These are phyloP conservation scores for Elsinoe batatas DNA, from an alignment of 2,329 filamentous ascomycete species.

Conservation along the genomic window DNA sequence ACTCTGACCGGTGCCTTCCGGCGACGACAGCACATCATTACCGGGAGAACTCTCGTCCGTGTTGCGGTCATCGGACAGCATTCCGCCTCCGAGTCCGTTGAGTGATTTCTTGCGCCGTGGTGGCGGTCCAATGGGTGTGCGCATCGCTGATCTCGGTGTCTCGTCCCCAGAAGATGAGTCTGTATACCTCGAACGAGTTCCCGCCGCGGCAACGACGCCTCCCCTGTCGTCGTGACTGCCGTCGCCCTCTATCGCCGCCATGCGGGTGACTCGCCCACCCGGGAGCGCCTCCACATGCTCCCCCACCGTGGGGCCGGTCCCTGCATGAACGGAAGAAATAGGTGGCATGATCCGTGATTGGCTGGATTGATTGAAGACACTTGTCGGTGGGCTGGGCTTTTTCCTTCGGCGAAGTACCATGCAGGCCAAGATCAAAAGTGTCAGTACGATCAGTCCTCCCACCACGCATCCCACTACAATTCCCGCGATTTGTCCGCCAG, in stretches of 20 bases:
- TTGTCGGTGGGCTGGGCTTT: slow-evolving; percentile 53
- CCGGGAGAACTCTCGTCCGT: slow-evolving; percentile 61
- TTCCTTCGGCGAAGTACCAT: slow-evolving; percentile 47
- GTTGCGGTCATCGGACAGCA: slow-evolving; percentile 36
- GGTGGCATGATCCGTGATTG: slow-evolving; percentile 42
- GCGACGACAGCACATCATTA: slow-evolving; percentile 67
- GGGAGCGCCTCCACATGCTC: slow-evolving; percentile 58
- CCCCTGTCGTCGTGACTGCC: slow-evolving; percentile 45
- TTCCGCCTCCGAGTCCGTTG: slow-evolving; percentile 57
- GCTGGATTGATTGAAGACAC: slow-evolving; percentile 82
- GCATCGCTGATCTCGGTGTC: slow-evolving; percentile 48
- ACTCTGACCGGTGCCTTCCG: slow-evolving; percentile 82
- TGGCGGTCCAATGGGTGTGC: slow-evolving; percentile 42
- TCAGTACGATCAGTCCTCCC: slow-evolving; percentile 59
- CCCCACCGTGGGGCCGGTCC: slow-evolving; percentile 25
- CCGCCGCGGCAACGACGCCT: slow-evolving; percentile 42
- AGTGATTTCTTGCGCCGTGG: slow-evolving; percentile 74
- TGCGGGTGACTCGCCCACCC: slow-evolving; percentile 82
- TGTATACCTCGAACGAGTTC: slow-evolving; percentile 31
- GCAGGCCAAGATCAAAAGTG: slow-evolving; percentile 51
- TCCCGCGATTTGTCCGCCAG: slow-evolving; percentile 82
- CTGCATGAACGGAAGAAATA: slow-evolving; percentile 33
- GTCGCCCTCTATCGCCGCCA: slow-evolving; percentile 82
- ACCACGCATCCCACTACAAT: slow-evolving; percentile 74
- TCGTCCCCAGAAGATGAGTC: slow-evolving; percentile 58